phyloP scores from a whole-genome alignment of 1,284 basidiomycete species.

The Irpex lacteus region DNA sequence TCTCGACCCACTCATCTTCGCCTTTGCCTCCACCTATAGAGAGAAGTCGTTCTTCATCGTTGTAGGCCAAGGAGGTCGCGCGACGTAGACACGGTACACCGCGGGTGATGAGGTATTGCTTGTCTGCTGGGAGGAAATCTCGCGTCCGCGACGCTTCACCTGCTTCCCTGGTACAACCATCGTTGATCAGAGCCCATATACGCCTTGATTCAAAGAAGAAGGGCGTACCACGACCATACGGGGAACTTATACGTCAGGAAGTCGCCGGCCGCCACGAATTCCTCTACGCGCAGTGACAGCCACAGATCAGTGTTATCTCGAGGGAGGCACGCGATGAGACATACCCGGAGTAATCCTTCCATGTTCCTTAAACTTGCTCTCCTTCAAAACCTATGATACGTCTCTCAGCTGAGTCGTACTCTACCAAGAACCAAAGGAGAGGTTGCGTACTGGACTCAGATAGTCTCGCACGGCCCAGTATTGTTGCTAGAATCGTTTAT shows the following conservation, averaged over 20 bases:
- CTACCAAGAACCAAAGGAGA: conserved; percentile 13
- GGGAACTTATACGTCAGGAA: conserved; percentile 95
- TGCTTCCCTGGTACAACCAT: conserved; percentile 65
- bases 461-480: conserved; percentile 97
- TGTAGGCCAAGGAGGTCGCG: conserved; percentile 89
- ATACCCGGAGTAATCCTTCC: conserved; percentile 93
- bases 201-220: not conserved
- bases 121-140: conserved; percentile 91
- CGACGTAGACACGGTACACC: conserved; percentile 92
- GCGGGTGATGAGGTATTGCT: conserved; percentile 94
- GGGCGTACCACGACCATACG: conserved; percentile 86
- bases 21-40: conserved; percentile 57
- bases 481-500: conserved; percentile 56
- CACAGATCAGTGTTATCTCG: not conserved
- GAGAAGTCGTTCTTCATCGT: conserved; percentile 88
- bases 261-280: conserved; percentile 94
- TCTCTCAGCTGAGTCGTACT: conserved; percentile 15
- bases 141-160: conserved; percentile 82
- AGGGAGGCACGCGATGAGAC: conserved; percentile 25
- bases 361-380: conserved; percentile 99
- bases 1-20: conserved; percentile 85
- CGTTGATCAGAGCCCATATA: not conserved
- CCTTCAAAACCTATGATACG: conserved; percentile 78
- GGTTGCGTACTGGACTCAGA: conserved; percentile 78
- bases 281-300: conserved; percentile 54